Evolutionary conservation across 192 early-diverging fungal species (phyloP), one percentile per base, ranked within the genome.

Genomic region (Coemansia sp.): DNA sequence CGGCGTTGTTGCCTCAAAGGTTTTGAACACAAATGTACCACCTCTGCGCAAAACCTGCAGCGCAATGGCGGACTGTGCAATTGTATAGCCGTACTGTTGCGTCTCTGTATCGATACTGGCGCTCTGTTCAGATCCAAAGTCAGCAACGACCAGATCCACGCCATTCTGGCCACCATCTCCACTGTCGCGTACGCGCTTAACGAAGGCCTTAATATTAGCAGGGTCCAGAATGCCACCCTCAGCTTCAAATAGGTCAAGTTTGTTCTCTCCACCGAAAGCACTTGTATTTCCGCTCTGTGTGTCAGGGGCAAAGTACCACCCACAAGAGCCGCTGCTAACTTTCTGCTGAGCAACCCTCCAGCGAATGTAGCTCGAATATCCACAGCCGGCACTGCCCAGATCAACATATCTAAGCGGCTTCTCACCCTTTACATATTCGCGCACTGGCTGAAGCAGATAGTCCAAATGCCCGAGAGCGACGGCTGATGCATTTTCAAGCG

Each of bases 1-100:
- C 58, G 70, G 70, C 4, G 67, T 78, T 9, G 54, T 62, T 3
- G 49, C 58, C 5, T 78, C 76, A 21, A 63, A 44, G 10, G 56
- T n/a, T 8, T 61, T 69, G 60, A 78, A 69, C 52, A 73, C 76
- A 63, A 73, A 70, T 9, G 71, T 69, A 2, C 76, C 76, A 22
- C 67, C 71, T 2, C 1, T 21, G 3, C 70, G 71, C 41, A 78
- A 32, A 0, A 70, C 23, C 2, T 56, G 58, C 47, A 78, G 32
- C 0, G 70, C 76, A 49, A 78, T 19, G n/a, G 55, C 64, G 1
- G 71, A 55, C 24, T 78, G 76, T 0, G 70, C 67, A 7, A 78
- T 54, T 18, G 57, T 63, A n/a, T 55, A 69, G 4, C 60, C 50
- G 26, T 69, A 67, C 12, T 73, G 76, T 7, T 58, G 58, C 28